A percentile compares a stretch with the other conserved stretches of the same genome.
These are phyloP conservation scores for Delonix regia DNA, from an alignment of 306 rosid species.

Conservation along the genomic window DNA sequence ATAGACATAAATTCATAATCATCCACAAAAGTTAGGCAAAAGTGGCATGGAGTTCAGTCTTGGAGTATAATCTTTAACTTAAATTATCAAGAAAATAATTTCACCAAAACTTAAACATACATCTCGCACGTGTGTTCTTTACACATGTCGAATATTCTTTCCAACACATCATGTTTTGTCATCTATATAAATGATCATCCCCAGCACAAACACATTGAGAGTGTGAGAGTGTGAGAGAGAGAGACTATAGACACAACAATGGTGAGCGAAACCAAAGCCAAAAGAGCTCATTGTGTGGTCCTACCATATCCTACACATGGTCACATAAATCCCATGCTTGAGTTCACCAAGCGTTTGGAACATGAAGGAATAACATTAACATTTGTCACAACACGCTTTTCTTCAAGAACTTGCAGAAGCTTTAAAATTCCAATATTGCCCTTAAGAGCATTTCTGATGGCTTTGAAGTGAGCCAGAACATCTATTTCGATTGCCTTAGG, in stretches of 20 bases:
- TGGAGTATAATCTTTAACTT: too few species aligned
- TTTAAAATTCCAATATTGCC: not conserved
- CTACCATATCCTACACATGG: constrained; percentile 37
- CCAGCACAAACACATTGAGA: too few species aligned
- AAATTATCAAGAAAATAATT: too few species aligned
- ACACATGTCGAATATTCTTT: too few species aligned
- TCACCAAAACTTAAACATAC: too few species aligned
- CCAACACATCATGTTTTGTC: too few species aligned
- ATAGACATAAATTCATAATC: too few species aligned
- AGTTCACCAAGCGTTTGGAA: constrained; percentile 37
- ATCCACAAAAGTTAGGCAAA: too few species aligned
- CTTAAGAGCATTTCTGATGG: not conserved
- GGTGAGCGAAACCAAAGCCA: not conserved
- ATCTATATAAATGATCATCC: too few species aligned
- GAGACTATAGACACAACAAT: not conserved
- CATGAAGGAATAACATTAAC: constrained; percentile 29
- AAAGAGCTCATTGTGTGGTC: constrained; percentile 24
- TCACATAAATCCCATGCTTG: constrained; percentile 44
- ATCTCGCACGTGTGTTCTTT: too few species aligned
- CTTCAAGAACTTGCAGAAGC: not conserved
- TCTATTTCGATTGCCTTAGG: not conserved
- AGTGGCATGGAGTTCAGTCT: too few species aligned
- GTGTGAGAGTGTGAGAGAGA: too few species aligned
- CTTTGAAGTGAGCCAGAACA: not conserved
- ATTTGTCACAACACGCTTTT: constrained; percentile 13